A percentile compares a stretch with the other conserved stretches of the same genome.
phyloP scores from a whole-genome alignment of 768 basidiomycete species.

The Galerina marginata region DNA sequence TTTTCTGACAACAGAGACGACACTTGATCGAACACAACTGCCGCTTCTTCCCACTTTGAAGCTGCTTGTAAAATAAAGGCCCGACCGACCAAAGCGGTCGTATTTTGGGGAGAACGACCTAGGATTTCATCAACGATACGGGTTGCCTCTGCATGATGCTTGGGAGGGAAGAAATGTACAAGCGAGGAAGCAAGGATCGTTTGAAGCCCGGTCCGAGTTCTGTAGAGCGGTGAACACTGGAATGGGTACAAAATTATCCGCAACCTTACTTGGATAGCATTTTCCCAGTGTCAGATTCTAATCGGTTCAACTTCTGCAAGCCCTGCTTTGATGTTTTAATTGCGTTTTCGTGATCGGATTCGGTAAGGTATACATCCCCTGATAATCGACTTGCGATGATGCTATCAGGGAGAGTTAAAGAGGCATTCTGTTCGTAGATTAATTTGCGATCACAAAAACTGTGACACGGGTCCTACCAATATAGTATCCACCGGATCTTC shows the following conservation, averaged over 20 bases:
- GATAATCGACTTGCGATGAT: conserved; percentile 72
- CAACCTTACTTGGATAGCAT: conserved; percentile 53
- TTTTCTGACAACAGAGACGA: conserved; percentile 51
- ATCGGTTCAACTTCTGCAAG: conserved; percentile 54
- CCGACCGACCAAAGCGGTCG: conserved; percentile 70
- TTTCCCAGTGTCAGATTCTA: conserved; percentile 65
- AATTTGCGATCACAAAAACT: not conserved
- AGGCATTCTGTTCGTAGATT: conserved; percentile 54
- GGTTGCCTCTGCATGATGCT: conserved; percentile 83
- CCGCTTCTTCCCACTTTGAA: conserved; percentile 72
- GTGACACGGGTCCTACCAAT: conserved; percentile 49
- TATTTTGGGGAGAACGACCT: conserved; percentile 61
- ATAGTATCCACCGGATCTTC: conserved; percentile 67
- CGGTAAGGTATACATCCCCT: conserved; percentile 66
- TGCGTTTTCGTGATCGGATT: conserved; percentile 76
- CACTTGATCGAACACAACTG: conserved; percentile 64
- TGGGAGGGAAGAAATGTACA: conserved; percentile 87
- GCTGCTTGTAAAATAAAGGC: conserved; percentile 74
- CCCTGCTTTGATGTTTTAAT: conserved; percentile 77
- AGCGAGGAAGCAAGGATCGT: conserved; percentile 75
- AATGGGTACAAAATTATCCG: not conserved
- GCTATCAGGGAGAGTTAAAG: conserved; percentile 54
- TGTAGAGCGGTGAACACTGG: conserved; percentile 31
- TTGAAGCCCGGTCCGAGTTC: conserved; percentile 72
- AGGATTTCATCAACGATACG: conserved; percentile 78